Base-by-base conservation (phyloP, 169 alveolate genomes). In the Plasmodium blacklocki region DNA sequence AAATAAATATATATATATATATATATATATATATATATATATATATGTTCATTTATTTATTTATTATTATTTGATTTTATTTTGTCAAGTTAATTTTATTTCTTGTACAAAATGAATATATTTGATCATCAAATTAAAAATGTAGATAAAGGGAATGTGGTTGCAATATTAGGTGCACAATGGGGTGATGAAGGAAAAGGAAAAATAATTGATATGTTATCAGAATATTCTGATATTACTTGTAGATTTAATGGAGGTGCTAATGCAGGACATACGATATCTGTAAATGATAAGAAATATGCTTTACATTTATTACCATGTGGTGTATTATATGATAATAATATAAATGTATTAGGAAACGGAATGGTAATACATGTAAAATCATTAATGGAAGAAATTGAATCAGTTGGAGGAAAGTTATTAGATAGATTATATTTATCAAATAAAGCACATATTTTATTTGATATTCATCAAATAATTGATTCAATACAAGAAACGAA, bases 101-200 rank as follows among this genome's bases (percentile, higher is more conserved):
- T 39, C 47, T 39, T 39, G 47, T n/a, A n/a, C 1, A 76, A 49
- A 64, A 85, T 85, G 92, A 70, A 85, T 21, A 88, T 88, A 18
- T 88, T 88, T 59, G 71, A 78, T 14, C 89, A 88, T 56, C 43
- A 59, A n/a, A 68, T 76, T 11, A 73, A 68, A 45, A 56, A 73
- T 76, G 88, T 76, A 6, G 75, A 59, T 14, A 47, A 72, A 29
- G 86, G 70, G 29, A 75, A 94, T 91, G 95, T 93, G 3, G 76
- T 94, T 23, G 93, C 93, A 62, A 87, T 95, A 9, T 71, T 97
- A 19, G 99, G 99, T n/a, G 83, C 98, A 75, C 98, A 98, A 88
- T 98, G 99, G 99, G 99, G 99, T 32, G 99, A 98, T 93, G 99
- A 98, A 91, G 99, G 99, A 8, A 98, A 98, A 93, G 99, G 99